Evolutionary conservation across 495 filamentous ascomycete species (phyloP), one percentile per base, ranked within the genome.

Genomic region (Lepraria neglecta): DNA sequence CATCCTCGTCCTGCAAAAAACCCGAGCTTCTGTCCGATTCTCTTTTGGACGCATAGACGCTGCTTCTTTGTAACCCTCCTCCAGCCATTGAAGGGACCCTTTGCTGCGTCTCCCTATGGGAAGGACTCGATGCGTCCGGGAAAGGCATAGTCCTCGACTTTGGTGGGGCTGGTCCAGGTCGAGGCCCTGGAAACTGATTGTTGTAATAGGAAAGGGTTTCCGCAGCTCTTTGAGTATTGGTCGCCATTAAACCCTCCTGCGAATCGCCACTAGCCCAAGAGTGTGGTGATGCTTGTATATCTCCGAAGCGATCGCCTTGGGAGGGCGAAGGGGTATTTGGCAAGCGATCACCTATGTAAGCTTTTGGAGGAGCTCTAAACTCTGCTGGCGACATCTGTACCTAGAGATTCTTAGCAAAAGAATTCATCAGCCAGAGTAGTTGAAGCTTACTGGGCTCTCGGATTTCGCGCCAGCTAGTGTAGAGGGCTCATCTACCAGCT

Each of bases 201-300:
- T 59, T 54, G 50, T 72, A 69, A 42, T 67, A 66, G 42, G 62
- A 42, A 15, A 68, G 70, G 1, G 69, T 35, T n/a, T 61, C 61
- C 11, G 51, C 15, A 11, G 47, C 27, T 56, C 70, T 60, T 63
- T 67, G 52, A 52, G 68, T 65, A 61, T 75, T 65, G 47, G 75
- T 67, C 60, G 65, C 69, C 48, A 90, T 78, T 33, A 88, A 71
- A 17, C 80, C 81, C 44, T 89, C 86, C 57, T 78, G 76, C 4
- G 87, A 87, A 56, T 83, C 77, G 58, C 83, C 81, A 66, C 86
- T 90, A 56, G 73, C 82, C 84, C 83, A 88, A 5, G 87, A 89
- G 62, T 83, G 81, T 40, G 82, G 85, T 4, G 87, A 81, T 15
- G 80, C 74, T 35, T 85, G 82, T 46, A 83, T 73, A 42, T 76